These are phyloP conservation scores for Ophiostoma montium DNA, from an alignment of 2,329 filamentous ascomycete genomes.

Conservation along the genomic window DNA sequence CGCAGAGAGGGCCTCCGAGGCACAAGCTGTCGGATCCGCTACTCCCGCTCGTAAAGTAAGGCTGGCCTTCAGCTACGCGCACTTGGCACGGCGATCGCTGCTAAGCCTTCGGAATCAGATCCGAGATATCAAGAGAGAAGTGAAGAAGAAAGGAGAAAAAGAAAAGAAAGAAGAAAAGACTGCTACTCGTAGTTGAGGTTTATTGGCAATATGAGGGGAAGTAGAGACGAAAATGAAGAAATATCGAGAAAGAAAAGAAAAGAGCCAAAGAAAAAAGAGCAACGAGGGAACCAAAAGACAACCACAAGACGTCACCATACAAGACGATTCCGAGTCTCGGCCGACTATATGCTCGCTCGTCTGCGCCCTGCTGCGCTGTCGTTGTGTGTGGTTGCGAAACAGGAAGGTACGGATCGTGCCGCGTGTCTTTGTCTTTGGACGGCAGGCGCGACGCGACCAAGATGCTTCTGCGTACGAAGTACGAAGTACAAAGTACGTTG, in stretches of 20 bases:
- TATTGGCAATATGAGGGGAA: too few relatives aligned
- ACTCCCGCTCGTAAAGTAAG: too few relatives aligned
- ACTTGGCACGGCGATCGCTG: too few relatives aligned
- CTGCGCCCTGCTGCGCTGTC: neutral
- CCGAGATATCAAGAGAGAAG: neutral
- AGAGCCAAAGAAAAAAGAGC: neutral
- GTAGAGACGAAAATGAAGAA: too few relatives aligned
- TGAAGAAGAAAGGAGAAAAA: neutral
- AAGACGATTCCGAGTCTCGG: too few relatives aligned
- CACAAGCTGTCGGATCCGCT: too few relatives aligned
- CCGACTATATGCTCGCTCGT: neutral
- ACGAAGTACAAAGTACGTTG: too few relatives aligned
- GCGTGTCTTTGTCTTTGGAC: neutral
- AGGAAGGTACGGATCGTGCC: neutral
- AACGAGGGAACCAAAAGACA: too few relatives aligned
- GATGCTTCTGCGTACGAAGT: neutral
- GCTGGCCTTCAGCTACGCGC: too few relatives aligned
- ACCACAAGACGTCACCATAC: too few relatives aligned
- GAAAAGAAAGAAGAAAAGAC: neutral
- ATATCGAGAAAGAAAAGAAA: neutral
- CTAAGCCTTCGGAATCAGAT: neutral
- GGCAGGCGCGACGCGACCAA: neutral
- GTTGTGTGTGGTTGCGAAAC: neutral
- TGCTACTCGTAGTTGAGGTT: too few relatives aligned
- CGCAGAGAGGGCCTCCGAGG: too few relatives aligned